A percentile compares a stretch with the other conserved stretches of the same genome.
These are phyloP conservation scores for Penicillium dipodomyicola DNA, from an alignment of 495 filamentous ascomycete species.

Conservation along the genomic window DNA sequence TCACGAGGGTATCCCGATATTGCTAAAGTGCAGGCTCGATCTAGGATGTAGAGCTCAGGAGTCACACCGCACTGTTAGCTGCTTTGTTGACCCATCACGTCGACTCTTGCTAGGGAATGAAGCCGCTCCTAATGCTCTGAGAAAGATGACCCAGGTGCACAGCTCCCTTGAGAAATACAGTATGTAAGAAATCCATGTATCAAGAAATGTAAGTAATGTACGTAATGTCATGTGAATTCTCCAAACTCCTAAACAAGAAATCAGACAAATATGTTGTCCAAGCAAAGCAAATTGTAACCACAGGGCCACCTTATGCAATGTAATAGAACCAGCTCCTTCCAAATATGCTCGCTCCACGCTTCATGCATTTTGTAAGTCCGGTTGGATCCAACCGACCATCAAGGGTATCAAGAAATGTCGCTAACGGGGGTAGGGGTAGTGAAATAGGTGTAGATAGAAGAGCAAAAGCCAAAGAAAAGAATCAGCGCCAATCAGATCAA, in stretches of 20 bases:
- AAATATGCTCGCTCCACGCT: constrained; percentile 2
- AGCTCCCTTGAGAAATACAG: not conserved
- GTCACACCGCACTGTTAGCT: not conserved
- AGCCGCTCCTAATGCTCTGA: not conserved
- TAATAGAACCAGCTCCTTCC: not conserved
- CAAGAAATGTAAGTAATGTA: not conserved
- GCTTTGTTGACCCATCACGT: no score
- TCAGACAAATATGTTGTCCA: not conserved
- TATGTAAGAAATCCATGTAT: not conserved
- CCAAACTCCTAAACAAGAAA: not conserved
- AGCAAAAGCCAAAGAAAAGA: not conserved
- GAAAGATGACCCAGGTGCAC: no score
- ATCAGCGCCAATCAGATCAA: not conserved
- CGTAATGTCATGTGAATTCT: not conserved
- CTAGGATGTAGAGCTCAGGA: no score
- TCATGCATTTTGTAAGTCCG: constrained; percentile 5
- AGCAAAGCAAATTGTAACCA: not conserved
- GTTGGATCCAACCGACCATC: not conserved
- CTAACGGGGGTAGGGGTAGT: not conserved
- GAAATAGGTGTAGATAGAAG: not conserved
- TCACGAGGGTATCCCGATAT: not conserved
- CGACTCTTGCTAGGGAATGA: no score
- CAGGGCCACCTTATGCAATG: not conserved
- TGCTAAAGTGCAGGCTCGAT: not conserved
- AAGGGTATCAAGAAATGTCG: constrained; percentile 14